Conservation (phyloP, 163 green algal species). For the Chlamydomonas reinhardtii region DNA sequence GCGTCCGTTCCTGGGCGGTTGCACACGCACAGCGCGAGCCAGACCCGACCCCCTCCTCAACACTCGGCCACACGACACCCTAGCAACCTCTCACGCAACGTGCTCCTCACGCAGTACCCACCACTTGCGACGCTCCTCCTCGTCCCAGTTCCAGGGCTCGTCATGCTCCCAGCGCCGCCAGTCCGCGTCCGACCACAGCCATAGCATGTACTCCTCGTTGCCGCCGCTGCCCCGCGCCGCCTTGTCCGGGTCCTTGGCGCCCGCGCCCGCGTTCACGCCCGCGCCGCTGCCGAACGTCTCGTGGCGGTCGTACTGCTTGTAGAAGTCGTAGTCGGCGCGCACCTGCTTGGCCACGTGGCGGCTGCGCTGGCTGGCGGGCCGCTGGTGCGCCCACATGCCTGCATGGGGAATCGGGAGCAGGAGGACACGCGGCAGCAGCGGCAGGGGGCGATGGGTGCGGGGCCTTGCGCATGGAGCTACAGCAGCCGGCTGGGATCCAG, state of each 20-base stretch:
- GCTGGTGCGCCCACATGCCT: constrained; percentile 64
- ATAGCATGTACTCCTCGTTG: constrained; percentile 59
- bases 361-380: constrained; percentile 55
- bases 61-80: too few species aligned
- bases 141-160: constrained; percentile 68
- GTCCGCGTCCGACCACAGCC: constrained; percentile 65
- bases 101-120: too few species aligned
- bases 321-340: constrained; percentile 55
- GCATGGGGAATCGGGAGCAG: too few species aligned
- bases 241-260: neutral
- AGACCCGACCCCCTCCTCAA: too few species aligned
- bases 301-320: constrained; percentile 56
- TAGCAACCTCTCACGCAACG: too few species aligned
- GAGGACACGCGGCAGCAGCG: neutral
- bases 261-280: constrained; percentile 9
- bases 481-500: too few species aligned
- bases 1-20: too few species aligned
- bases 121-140: constrained; percentile 55
- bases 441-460: too few species aligned
- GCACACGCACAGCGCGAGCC: neutral
- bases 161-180: constrained; percentile 71
- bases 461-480: too few species aligned
- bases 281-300: constrained; percentile 41
- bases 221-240: neutral
- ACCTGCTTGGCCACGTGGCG: constrained; percentile 27